Evolutionary conservation across 257 asterid genomes (phyloP).

Genomic region (Galeopsis tetrahit): DNA sequence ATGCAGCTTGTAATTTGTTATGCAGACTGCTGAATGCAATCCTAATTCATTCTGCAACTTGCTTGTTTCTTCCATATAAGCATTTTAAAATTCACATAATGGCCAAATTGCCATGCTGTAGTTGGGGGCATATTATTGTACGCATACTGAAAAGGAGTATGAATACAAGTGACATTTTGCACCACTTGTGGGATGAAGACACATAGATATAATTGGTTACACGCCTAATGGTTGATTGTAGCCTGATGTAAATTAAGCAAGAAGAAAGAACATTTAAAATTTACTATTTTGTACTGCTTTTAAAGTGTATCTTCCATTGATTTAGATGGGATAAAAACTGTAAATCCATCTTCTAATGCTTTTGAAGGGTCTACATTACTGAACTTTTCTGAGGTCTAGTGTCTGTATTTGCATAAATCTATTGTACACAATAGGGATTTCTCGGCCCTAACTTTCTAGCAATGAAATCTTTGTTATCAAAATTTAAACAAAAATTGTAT

Average conservation of each 20-base stretch:
- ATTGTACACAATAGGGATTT: too few relatives aligned
- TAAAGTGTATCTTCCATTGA: neutral
- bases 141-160: neutral
- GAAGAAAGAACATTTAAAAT: neutral
- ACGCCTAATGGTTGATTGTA: neutral
- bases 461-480: too few relatives aligned
- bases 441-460: too few relatives aligned
- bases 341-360: neutral
- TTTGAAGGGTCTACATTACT: too few relatives aligned
- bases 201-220: neutral
- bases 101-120: neutral
- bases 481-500: neutral
- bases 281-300: neutral
- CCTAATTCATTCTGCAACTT: constrained; percentile 6
- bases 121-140: neutral
- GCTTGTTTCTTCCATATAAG: constrained; percentile 12
- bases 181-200: constrained; percentile 4
- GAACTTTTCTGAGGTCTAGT: too few relatives aligned
- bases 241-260: neutral
- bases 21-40: neutral
- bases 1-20: constrained; percentile 15
- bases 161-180: neutral
- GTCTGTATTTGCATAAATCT: too few relatives aligned
- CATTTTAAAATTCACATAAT: neutral
- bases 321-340: neutral